Evolutionary conservation across 106 monocot genomes (phyloP).

Genomic region (Platanthera zijinensis): DNA sequence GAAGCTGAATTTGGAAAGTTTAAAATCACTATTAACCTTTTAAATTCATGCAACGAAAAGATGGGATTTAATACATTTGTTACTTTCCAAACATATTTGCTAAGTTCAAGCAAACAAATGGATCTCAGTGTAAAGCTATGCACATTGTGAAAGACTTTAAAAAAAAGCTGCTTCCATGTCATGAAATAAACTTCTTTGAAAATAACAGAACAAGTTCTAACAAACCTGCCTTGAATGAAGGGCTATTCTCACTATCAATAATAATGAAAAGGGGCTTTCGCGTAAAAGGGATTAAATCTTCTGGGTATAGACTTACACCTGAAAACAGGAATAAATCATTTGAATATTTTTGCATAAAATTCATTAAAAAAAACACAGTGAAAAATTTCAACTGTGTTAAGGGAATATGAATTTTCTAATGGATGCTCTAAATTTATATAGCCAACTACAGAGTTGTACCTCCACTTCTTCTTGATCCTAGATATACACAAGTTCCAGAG

Average conservation of each 20-base stretch:
- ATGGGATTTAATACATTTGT: background rate
- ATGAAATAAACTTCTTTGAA: background rate
- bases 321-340: conserved; percentile 16
- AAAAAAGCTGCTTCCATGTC: background rate
- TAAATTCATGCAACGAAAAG: no score
- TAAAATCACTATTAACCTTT: no score
- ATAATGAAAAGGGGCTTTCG: conserved; percentile 88
- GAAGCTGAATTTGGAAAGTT: no score
- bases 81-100: background rate
- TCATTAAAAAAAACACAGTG: conserved; percentile 1
- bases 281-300: conserved; percentile 91
- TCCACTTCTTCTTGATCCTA: conserved; percentile 68
- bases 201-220: conserved; percentile 45
- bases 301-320: conserved; percentile 74
- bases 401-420: background rate
- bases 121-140: background rate
- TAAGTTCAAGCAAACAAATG: background rate
- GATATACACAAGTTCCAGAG: conserved; percentile 31
- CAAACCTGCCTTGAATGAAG: conserved; percentile 99
- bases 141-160: background rate
- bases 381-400: background rate
- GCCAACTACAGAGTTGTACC: conserved; percentile 26
- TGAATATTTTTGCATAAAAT: background rate
- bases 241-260: conserved; percentile 83
- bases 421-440: background rate